Base-by-base conservation (phyloP, 805 yeast genomes). In the Ogataea pilisensis region DNA sequence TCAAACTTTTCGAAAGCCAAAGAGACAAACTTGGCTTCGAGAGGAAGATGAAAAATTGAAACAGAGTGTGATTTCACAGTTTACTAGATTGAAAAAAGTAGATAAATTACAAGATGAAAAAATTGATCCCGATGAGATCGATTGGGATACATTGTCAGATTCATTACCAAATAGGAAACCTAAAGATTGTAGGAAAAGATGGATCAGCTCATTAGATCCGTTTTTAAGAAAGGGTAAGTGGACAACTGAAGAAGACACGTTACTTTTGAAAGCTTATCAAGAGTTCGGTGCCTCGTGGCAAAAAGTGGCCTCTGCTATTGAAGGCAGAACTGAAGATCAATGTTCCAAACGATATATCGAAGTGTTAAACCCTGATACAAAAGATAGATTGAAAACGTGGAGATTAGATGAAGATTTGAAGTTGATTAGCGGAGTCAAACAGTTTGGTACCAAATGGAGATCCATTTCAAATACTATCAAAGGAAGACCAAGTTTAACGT, bases 271-370 rank as follows among this genome's bases (percentile, higher is more conserved):
- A 38, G 88, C 93, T 2, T 85, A 75, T 58, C 66, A 74, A 36
- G 73, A 70, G 49, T 73, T 76, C 57, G 97, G 97, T 0, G 73
- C 95, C 0, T 75, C 80, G 24, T 90, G 97, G 97, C 85, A 85
- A 47, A 82, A 82, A 52, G 89, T 90, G 9, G 80, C 95, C 0
- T 64, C 71, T 37, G 81, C 76, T 39, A 84, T 90, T 11, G 76
- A 78, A 3, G 95, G 96, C 5, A 71, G 97, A 57, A 90, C 95
- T 0, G 96, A 89, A 55, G 96, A 89, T 61, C 97, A 90, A 65
- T 90, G 98, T 67, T 86, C 95, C 2, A 90, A 90, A 56, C 68
- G 97, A 53, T 90, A 86, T 58, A 78, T 82, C 13, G 97, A 90
- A 55, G 96, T 88, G 2, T 61, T 90, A 43, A 93, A 87, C 52